Percentiles rank a stretch among this genome's conserved stretches.
Evolutionary conservation across 495 filamentous ascomycete species (phyloP).

Genomic region (Immersiella caudata): DNA sequence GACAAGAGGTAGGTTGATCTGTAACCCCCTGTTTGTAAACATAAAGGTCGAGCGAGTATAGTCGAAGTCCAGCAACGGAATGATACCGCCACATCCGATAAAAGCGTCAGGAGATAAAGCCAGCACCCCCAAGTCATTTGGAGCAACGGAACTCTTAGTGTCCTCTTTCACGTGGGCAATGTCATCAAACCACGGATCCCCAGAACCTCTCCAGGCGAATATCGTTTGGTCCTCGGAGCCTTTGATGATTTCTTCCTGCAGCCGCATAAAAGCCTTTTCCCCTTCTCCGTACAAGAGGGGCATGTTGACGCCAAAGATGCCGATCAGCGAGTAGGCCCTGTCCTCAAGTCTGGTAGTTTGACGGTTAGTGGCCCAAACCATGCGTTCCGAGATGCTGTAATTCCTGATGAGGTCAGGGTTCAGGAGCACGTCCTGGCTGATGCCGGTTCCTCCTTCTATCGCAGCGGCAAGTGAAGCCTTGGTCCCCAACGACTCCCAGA

Average conservation of each 20-base stretch:
- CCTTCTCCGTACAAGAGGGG: not conserved
- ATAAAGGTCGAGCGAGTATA: too few species aligned
- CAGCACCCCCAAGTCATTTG: too few species aligned
- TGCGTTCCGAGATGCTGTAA: not conserved
- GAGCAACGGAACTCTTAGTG: too few species aligned
- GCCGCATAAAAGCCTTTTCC: not conserved
- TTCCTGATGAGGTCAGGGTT: not conserved
- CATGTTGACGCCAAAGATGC: constrained; percentile 15
- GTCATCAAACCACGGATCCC: too few species aligned
- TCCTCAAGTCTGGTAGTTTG: constrained; percentile 8
- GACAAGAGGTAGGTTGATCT: too few species aligned
- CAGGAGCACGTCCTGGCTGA: not conserved
- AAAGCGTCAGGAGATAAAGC: too few species aligned
- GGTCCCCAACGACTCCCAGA: not conserved
- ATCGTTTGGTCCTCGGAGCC: not conserved
- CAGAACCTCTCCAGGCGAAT: not conserved
- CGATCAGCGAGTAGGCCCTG: constrained; percentile 16
- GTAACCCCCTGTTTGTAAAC: too few species aligned
- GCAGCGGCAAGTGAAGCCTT: not conserved
- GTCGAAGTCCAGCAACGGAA: too few species aligned
- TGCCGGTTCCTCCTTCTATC: not conserved
- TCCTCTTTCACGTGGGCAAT: too few species aligned
- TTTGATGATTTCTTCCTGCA: not conserved
- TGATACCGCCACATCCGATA: too few species aligned
- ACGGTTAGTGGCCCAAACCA: not conserved